Conservation (phyloP, 148 eudicot genomes). For the Chenopodium album region DNA sequence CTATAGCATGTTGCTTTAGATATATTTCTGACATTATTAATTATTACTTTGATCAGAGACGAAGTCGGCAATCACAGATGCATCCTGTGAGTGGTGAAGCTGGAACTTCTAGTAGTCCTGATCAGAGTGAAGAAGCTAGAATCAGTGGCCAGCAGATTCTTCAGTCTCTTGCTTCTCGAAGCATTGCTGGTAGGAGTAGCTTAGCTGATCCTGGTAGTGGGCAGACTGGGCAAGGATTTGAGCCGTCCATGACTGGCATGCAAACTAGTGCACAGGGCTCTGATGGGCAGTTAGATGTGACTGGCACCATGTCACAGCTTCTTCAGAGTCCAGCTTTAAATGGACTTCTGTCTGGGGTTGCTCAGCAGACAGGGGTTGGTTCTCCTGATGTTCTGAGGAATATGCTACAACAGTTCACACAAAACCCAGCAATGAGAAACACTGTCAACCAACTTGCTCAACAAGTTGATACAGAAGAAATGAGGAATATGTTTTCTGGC, state of each 20-base stretch:
- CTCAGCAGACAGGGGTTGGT: constrained; percentile 81
- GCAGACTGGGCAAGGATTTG: constrained; percentile 31
- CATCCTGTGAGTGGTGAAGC: constrained; percentile 40
- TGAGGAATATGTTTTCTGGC: constrained; percentile 64
- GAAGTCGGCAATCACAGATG: constrained; percentile 42
- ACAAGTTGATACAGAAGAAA: constrained; percentile 61
- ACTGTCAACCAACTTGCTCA: constrained; percentile 91
- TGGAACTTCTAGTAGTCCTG: constrained; percentile 34
- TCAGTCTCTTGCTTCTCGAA: constrained; percentile 69
- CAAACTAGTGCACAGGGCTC: constrained; percentile 34
- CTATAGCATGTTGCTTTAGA: too few relatives aligned
- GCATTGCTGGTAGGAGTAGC: constrained; percentile 27
- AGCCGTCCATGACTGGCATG: constrained; percentile 24
- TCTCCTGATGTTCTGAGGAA: constrained; percentile 78
- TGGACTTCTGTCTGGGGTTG: constrained; percentile 76
- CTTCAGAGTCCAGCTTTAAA: constrained; percentile 70
- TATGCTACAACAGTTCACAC: constrained; percentile 80
- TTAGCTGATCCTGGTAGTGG: constrained; percentile 26
- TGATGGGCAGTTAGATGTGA: constrained; percentile 47
- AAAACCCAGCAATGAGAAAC: constrained; percentile 78
- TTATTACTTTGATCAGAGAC: constrained; percentile 38
- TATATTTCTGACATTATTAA: too few relatives aligned
- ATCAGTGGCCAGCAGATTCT: constrained; percentile 53
- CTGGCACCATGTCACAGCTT: constrained; percentile 71
- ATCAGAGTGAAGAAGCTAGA: constrained; percentile 43